These are phyloP conservation scores for Penicillium bovifimosum DNA, from an alignment of 495 filamentous ascomycete species.

Conservation along the genomic window DNA sequence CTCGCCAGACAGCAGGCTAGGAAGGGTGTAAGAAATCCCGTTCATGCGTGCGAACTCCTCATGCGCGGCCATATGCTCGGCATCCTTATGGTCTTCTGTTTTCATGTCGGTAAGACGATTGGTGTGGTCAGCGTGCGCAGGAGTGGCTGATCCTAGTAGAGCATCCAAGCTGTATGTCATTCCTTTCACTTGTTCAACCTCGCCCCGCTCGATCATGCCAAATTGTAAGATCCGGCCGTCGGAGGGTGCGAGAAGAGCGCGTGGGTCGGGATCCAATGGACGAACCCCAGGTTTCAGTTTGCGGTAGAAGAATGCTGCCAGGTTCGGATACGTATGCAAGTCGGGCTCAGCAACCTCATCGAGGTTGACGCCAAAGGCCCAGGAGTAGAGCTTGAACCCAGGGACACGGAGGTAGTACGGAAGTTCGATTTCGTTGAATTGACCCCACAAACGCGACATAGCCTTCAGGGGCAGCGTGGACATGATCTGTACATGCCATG, in stretches of 20 bases:
- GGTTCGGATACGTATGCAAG: conserved; percentile 82
- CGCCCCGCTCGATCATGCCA: conserved; percentile 81
- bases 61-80: conserved; percentile 59
- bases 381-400: conserved; percentile 93
- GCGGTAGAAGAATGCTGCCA: conserved; percentile 96
- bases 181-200: conserved; percentile 98
- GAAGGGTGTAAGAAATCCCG: conserved; percentile 93
- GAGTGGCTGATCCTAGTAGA: conserved; percentile 64
- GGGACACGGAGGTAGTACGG: conserved; percentile 86
- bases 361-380: conserved; percentile 88
- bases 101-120: conserved; percentile 31
- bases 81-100: conserved; percentile 28
- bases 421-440: conserved; percentile 88
- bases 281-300: conserved; percentile 82
- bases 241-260: conserved; percentile 75
- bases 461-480: conserved; percentile 93
- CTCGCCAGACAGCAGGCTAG: conserved; percentile 77
- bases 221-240: conserved; percentile 91
- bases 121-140: conserved; percentile 36
- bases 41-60: conserved; percentile 95
- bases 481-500: conserved; percentile 97
- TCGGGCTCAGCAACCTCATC: conserved; percentile 83
- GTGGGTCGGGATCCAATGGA: conserved; percentile 76
- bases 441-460: conserved; percentile 87
- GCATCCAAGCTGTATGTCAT: conserved; percentile 97